A percentile compares a stretch with the other conserved stretches of the same genome.
Evolutionary conservation across 176 grass and related monocot species (phyloP).

Genomic region (Carex parvula): DNA sequence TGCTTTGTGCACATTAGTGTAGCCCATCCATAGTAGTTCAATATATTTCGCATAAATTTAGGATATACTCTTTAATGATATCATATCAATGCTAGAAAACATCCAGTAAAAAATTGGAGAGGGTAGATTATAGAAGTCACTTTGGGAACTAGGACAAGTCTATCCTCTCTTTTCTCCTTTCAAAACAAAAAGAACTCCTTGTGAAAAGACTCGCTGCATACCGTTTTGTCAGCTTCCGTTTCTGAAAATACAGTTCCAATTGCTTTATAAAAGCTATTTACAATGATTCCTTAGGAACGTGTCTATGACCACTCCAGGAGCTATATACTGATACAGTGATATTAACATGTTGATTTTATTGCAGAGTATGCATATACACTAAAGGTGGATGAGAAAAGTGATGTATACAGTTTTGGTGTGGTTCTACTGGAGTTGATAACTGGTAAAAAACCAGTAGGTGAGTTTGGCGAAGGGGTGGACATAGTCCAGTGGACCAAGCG

Average conservation of each 20-base stretch:
- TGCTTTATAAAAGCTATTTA: slow-evolving; percentile 26
- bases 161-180: slow-evolving; percentile 3
- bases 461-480: slow-evolving; percentile 82
- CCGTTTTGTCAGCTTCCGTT: slow-evolving; percentile 16
- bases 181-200: slow-evolving; percentile 13
- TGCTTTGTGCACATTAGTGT: not conserved
- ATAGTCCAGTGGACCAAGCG: slow-evolving; percentile 89
- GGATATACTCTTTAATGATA: not conserved
- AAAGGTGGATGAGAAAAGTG: slow-evolving; percentile 85
- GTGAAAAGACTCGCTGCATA: slow-evolving; percentile 20
- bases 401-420: slow-evolving; percentile 90
- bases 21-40: not conserved
- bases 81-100: not conserved
- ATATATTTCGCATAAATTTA: not conserved
- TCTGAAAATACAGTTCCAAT: slow-evolving; percentile 26
- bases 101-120: not conserved
- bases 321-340: not conserved
- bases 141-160: not conserved
- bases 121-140: not conserved
- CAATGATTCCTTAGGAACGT: not conserved
- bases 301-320: not conserved
- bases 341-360: not conserved
- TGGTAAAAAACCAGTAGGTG: slow-evolving; percentile 53
- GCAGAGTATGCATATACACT: slow-evolving; percentile 93
- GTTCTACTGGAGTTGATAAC: slow-evolving; percentile 88